Evolutionary conservation across 2,329 filamentous ascomycete genomes (phyloP).

Genomic region (Bisporella sp.): DNA sequence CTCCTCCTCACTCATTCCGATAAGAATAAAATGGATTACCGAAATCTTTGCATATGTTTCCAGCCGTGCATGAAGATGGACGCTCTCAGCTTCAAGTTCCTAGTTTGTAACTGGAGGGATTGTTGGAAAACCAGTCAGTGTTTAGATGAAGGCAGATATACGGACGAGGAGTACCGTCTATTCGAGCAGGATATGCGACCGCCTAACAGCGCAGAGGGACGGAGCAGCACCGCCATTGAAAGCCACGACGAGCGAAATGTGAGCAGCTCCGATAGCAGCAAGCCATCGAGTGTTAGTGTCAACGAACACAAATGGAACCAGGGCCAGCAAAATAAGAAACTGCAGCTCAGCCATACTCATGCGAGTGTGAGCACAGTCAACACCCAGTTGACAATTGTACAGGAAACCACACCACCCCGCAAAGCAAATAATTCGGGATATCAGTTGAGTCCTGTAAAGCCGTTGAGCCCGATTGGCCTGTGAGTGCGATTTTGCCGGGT

Average conservation of each 20-base stretch:
- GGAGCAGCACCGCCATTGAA: constrained; percentile 26
- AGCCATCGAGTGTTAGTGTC: constrained; percentile 34
- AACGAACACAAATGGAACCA: constrained; percentile 12
- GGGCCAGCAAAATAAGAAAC: constrained; percentile 34
- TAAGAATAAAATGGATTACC: constrained; percentile 97
- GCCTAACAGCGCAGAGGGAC: constrained; percentile 30
- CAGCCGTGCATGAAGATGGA: constrained; percentile 97
- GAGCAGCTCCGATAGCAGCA: constrained; percentile 60
- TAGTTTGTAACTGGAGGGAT: constrained; percentile 91
- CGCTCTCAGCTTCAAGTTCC: constrained; percentile 87
- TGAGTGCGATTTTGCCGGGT: constrained; percentile 4
- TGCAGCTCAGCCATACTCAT: constrained; percentile 36
- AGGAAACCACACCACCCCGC: constrained; percentile 16
- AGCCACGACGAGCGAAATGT: constrained; percentile 46
- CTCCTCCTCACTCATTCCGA: constrained; percentile 85
- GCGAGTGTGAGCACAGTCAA: constrained; percentile 30
- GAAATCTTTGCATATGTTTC: constrained; percentile 93
- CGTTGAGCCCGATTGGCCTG: constrained; percentile 55
- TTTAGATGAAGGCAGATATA: constrained; percentile 76
- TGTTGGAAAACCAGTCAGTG: constrained; percentile 85
- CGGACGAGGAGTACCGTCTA: constrained; percentile 59
- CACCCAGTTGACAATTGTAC: constrained; percentile 20
- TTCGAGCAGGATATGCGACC: constrained; percentile 46
- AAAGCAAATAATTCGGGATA: constrained; percentile 20
- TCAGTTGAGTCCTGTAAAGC: constrained; percentile 59